Evolutionary conservation across 495 filamentous ascomycete genomes (phyloP).

Genomic region (Venustampulla echinocandica): DNA sequence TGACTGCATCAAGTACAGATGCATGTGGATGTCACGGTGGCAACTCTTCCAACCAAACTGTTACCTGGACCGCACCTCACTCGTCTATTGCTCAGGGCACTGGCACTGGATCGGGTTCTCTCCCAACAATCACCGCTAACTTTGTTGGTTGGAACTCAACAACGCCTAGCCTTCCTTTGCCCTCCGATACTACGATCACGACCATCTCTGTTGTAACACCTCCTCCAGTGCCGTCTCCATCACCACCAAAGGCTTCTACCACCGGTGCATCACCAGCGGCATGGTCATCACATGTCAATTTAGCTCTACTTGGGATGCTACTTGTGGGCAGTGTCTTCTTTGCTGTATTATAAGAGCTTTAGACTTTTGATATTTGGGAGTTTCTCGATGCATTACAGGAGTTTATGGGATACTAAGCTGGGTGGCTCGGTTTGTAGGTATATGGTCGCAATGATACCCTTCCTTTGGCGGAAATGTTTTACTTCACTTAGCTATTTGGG

Average conservation of each 20-base stretch:
- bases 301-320: not conserved
- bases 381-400: no score
- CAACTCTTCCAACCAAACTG: no score
- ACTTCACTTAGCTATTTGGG: no score
- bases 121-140: not conserved
- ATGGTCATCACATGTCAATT: not conserved
- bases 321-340: not conserved
- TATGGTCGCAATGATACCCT: no score
- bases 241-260: not conserved
- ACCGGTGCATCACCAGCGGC: not conserved
- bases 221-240: not conserved
- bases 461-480: no score
- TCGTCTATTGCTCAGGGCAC: no score
- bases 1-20: not conserved
- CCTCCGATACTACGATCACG: not conserved
- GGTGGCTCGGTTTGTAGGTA: no score
- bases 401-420: no score
- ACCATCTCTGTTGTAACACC: not conserved
- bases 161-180: not conserved
- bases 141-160: not conserved
- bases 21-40: not conserved
- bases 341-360: slow-evolving; percentile 26
- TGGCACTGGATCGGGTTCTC: not conserved
- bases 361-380: no score
- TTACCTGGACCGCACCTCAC: no score